Percentiles rank a stretch among this genome's conserved stretches.
Conservation (phyloP, 345 rosid species). For the Eucalyptus coolabah region DNA sequence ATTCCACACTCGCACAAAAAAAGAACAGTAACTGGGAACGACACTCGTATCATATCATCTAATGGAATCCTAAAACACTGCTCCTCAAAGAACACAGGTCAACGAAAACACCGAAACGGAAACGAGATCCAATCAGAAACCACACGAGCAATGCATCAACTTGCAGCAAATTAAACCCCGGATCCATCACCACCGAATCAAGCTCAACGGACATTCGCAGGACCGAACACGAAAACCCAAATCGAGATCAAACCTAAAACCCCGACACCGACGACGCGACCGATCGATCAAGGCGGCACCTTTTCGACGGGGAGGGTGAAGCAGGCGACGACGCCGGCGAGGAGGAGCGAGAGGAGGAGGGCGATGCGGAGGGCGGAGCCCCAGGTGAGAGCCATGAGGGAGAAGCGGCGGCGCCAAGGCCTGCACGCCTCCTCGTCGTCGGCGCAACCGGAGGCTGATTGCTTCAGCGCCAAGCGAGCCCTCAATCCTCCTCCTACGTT, state of each 20-base stretch:
- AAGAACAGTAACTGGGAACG: background rate
- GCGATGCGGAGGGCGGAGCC: conserved; percentile 61
- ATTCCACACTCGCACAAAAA: background rate
- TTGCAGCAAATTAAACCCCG: background rate
- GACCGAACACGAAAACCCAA: background rate
- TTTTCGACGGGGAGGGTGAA: conserved; percentile 89
- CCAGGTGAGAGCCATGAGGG: conserved; percentile 61
- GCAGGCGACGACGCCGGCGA: conserved; percentile 60
- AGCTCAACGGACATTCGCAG: background rate
- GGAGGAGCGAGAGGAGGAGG: conserved; percentile 54
- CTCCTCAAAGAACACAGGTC: background rate
- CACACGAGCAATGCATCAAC: background rate
- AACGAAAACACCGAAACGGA: background rate
- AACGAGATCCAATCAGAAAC: background rate
- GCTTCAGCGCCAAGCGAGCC: conserved; percentile 40
- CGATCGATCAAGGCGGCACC: conserved; percentile 13
- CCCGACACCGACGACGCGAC: background rate
- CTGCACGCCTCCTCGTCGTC: conserved; percentile 30
- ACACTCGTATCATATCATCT: background rate
- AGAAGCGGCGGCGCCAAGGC: conserved; percentile 52
- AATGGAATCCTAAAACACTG: background rate
- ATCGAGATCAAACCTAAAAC: background rate
- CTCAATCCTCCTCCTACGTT: conserved; percentile 32
- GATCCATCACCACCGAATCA: background rate
- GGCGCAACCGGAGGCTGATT: conserved; percentile 16